A percentile compares a stretch with the other conserved stretches of the same genome.
phyloP scores from a whole-genome alignment of 352 stramenopile species.

The Pythium sp. region DNA sequence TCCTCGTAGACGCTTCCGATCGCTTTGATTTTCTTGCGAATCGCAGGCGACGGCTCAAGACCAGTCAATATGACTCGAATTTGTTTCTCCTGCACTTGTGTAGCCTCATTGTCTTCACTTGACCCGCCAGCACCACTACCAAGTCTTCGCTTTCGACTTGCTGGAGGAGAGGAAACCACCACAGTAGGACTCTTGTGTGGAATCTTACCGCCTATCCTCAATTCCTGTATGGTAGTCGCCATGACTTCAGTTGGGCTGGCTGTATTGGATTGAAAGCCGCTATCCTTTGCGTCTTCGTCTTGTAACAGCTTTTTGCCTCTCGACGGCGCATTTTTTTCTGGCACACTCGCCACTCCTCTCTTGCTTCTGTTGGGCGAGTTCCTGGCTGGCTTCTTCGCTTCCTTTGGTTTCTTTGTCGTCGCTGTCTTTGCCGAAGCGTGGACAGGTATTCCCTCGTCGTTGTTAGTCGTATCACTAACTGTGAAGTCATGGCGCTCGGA shows the following conservation, averaged over 20 bases:
- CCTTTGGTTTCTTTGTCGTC: background rate
- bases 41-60: slow-evolving; percentile 36
- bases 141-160: background rate
- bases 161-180: background rate
- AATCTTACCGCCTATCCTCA: background rate
- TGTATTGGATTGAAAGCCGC: background rate
- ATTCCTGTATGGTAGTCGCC: background rate
- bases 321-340: background rate
- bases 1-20: slow-evolving; percentile 43
- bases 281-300: background rate
- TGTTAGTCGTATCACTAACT: slow-evolving; percentile 5
- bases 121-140: background rate
- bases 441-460: background rate
- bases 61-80: slow-evolving; percentile 58
- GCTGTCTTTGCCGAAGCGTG: background rate
- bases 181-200: background rate
- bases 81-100: background rate
- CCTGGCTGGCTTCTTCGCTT: background rate
- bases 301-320: background rate
- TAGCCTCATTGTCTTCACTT: background rate
- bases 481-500: slow-evolving; percentile 10
- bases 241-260: background rate
- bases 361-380: slow-evolving; percentile 1
- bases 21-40: slow-evolving; percentile 41
- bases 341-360: background rate